phyloP scores from a whole-genome alignment of 768 basidiomycete species.

The Phylloporus sp. region DNA sequence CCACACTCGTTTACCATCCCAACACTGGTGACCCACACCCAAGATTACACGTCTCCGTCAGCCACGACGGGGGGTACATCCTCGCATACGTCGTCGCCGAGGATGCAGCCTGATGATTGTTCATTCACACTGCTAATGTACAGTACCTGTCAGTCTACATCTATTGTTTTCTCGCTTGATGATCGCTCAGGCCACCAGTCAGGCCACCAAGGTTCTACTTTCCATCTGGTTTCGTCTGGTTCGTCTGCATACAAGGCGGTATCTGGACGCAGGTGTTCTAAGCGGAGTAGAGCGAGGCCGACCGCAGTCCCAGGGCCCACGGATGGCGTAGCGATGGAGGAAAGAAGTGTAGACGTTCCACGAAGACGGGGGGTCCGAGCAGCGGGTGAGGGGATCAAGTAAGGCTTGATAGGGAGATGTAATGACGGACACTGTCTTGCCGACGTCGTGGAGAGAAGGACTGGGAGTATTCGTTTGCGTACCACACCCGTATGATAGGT shows the following conservation, averaged over 20 bases:
- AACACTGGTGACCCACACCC: neutral
- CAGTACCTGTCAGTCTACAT: conserved; percentile 18
- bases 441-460: conserved; percentile 45
- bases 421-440: conserved; percentile 12
- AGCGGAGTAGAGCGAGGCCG: conserved; percentile 75
- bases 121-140: too few relatives aligned
- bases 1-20: conserved; percentile 35
- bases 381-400: conserved; percentile 1
- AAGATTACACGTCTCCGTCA: conserved; percentile 65
- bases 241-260: conserved; percentile 17
- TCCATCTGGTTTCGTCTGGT: conserved; percentile 28
- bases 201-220: conserved; percentile 67
- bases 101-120: conserved; percentile 9
- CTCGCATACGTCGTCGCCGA: conserved; percentile 66
- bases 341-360: conserved; percentile 73
- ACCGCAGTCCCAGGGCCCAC: conserved; percentile 35
- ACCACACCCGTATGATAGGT: conserved; percentile 93
- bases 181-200: conserved; percentile 52
- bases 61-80: conserved; percentile 80
- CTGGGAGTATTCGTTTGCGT: conserved; percentile 85
- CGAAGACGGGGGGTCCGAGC: conserved; percentile 51
- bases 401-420: conserved; percentile 27
- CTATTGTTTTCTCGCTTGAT: conserved; percentile 12
- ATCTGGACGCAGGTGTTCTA: conserved; percentile 56
- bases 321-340: conserved; percentile 38